phyloP scores from a whole-genome alignment of 495 filamentous ascomycete species.

The Penicillium alfredii region DNA sequence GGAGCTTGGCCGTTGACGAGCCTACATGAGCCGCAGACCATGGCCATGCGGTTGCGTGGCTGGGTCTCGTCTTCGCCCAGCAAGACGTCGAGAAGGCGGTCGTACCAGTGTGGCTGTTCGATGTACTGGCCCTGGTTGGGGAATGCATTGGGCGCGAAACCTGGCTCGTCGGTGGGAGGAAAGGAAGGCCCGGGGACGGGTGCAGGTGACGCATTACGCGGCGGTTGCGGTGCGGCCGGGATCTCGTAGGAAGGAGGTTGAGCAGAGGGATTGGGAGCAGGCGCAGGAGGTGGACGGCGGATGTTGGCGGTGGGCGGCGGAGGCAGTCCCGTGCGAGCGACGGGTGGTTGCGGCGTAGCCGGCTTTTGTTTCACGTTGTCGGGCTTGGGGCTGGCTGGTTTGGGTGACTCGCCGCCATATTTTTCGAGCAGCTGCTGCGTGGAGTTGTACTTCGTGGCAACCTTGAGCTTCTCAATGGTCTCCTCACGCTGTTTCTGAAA shows the following conservation, averaged over 20 bases:
- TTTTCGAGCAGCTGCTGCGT: slow-evolving; percentile 92
- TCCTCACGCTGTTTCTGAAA: slow-evolving; percentile 70
- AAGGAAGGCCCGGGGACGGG: no score
- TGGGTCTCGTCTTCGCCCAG: slow-evolving; percentile 93
- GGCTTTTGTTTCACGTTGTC: slow-evolving; percentile 19
- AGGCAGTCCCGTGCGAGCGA: slow-evolving; percentile 52
- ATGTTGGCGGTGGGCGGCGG: slow-evolving; percentile 91
- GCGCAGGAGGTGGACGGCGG: slow-evolving; percentile 22
- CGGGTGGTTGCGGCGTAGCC: slow-evolving; percentile 17
- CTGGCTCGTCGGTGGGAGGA: slow-evolving; percentile 34
- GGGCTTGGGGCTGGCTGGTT: slow-evolving; percentile 39
- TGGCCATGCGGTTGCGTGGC: slow-evolving; percentile 79
- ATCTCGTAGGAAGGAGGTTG: slow-evolving; percentile 22
- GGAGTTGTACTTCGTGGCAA: slow-evolving; percentile 89
- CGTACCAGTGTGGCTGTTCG: slow-evolving; percentile 75
- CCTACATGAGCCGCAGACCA: slow-evolving; percentile 79
- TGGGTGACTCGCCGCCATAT: slow-evolving; percentile 64
- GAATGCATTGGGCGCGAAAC: slow-evolving; percentile 60
- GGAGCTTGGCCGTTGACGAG: slow-evolving; percentile 96
- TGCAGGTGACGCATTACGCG: no score
- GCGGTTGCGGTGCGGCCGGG: slow-evolving; percentile 10
- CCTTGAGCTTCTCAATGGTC: slow-evolving; percentile 91
- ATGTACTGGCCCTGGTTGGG: slow-evolving; percentile 38
- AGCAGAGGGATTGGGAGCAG: no score
- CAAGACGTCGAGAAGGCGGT: slow-evolving; percentile 84